Evolutionary conservation across 164 flowering plant species (phyloP), one percentile per base, ranked within the genome.

Genomic region (Echeveria elegans): DNA sequence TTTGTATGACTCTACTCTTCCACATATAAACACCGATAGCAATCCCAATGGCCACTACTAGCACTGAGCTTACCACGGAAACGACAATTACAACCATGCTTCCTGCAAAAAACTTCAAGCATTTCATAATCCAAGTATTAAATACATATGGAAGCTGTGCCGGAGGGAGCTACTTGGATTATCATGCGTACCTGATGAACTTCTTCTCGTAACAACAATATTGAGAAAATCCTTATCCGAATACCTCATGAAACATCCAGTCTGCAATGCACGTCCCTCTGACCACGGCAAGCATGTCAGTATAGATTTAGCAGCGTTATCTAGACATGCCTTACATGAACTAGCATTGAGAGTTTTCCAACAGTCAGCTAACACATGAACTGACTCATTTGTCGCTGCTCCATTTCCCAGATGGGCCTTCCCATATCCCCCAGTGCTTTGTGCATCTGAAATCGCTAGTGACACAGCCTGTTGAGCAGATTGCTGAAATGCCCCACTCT

Each of bases 191-290:
- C 95, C 90, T 81, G 77, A 80, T 26, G 83, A 76, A 8, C 70
- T 68, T 31, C 80, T 68, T 41, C 59, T 75, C 47, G 73, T 64
- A 0, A 76, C 75, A 45, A 64, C 69, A n/a, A 64, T 64, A 75
- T 92, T 92, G 71, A 92, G 85, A 75, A 92, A 92, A 74, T 90
- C 74, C 12, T 0, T 72, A 66, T 90, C 88, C 0, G 98, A 92
- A 68, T 87, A 92, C 78, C 93, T 85, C 85, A 92, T 71, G 73
- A 90, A 92, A 78, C 98, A 92, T 0, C 98, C 98, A 0, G 96
- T 85, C 65, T 83, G 60, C 48, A 92, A 56, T 5, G 93, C 96
- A 15, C 96, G 78, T 3, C 96, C 98, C 66, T 88, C 96, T 0
- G 92, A 82, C 81, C 81, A 72, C 29, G 98, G 96, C 79, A 92